A percentile compares a stretch with the other conserved stretches of the same genome.
These are phyloP conservation scores for Hippophae rhamnoides DNA, from an alignment of 306 rosid species.

Conservation along the genomic window DNA sequence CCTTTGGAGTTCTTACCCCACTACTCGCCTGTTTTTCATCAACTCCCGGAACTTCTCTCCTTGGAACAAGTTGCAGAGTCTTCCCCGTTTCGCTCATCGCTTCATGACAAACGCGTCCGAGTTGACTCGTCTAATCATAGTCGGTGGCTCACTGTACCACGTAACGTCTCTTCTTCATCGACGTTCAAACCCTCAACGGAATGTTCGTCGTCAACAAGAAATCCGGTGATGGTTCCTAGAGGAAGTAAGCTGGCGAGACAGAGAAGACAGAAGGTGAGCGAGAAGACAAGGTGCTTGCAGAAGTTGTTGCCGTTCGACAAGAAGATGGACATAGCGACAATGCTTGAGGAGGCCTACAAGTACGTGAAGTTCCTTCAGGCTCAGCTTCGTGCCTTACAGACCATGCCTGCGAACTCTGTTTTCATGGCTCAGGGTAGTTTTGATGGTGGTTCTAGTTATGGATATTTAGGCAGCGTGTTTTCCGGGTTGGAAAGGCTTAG, in stretches of 20 bases:
- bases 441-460: not conserved
- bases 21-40: conserved; percentile 16
- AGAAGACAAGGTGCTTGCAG: conserved; percentile 72
- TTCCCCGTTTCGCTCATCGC: not conserved
- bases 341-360: conserved; percentile 50
- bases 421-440: not conserved
- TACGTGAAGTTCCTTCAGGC: conserved; percentile 77
- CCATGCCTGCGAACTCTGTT: conserved; percentile 47
- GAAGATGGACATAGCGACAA: conserved; percentile 79
- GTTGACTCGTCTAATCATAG: conserved; percentile 1
- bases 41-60: conserved; percentile 44
- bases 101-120: conserved; percentile 25
- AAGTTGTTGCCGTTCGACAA: conserved; percentile 78
- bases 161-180: not conserved
- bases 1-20: conserved; percentile 23
- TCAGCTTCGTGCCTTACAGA: conserved; percentile 39
- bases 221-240: conserved; percentile 3
- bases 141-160: not conserved
- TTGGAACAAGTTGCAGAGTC: conserved; percentile 17
- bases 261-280: conserved; percentile 65
- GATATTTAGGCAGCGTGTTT: conserved; percentile 1
- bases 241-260: conserved; percentile 39
- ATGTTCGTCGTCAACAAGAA: not conserved
- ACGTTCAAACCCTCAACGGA: conserved; percentile 2
- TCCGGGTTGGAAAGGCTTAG: conserved; percentile 45